Base-by-base conservation (phyloP, 768 basidiomycete species). In the Lactarius psammicola region DNA sequence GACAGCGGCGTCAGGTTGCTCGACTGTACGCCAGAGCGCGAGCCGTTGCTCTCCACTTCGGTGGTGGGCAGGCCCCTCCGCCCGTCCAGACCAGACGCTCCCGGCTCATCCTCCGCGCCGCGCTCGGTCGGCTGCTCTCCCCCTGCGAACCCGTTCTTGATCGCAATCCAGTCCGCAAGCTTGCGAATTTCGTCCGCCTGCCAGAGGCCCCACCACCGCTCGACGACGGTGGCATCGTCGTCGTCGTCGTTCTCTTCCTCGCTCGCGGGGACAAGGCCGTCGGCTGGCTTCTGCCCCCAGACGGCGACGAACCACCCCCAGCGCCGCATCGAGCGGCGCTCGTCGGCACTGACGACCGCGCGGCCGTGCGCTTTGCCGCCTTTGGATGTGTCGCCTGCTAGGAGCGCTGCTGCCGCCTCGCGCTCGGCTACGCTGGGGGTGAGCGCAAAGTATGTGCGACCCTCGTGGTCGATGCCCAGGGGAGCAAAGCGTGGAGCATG, bases 271-370 rank as follows among this genome's bases (percentile, higher is more conserved):
- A 57, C 11, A 56, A 68, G 31, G 17, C 38, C 64, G 18, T 67
- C 65, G 1, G 26, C 68, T 0, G 86, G 84, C 66, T 76, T 81
- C 74, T 75, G 83, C 1, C 90, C 90, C 83, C 85, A 89, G 1
- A 91, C 88, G 4, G 83, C 85, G n/a, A 94, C 71, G 73, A 90
- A 88, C 87, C 87, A 91, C 1, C 85, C 80, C 90, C 91, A 94
- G 36, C 83, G 80, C 64, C 74, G 81, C 74, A 87, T 74, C 38
- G 78, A 75, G 26, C 74, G 73, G n/a, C 85, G 78, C n/a, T 86
- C 84, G 17, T 84, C 83, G 34, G 77, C 74, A 9, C 79, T 71
- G 30, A 80, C 34, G 75, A 76, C 31, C 73, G 72, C 62, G 73
- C 77, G 33, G 74, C 78, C 71, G 76, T 82, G 71, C 74, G 81